Evolutionary conservation across 331 rosid genomes (phyloP), one percentile per base, ranked within the genome.

Genomic region (Pyrus hybrid): DNA sequence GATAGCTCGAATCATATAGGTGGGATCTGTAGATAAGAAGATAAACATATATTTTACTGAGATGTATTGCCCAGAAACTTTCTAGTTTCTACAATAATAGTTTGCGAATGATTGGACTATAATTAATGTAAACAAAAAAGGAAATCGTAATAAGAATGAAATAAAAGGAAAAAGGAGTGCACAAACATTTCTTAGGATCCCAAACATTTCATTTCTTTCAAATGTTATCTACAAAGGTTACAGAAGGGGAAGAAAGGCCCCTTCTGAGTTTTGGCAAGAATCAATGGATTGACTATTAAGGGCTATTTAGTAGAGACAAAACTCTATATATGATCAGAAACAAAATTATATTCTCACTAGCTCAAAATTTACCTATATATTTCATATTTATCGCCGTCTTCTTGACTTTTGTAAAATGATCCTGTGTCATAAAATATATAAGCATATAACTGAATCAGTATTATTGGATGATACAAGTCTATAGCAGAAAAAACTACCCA

Each of bases 1-100:
- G 81, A 94, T 83, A 51, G 98, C 98, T 80, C 97, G 93, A 86
- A 93, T 90, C 98, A 93, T 93, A 79, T 93, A 93, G 14, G 98
- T 93, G 35, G 98, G 98, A 87, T 94, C 98, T 94, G 82, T 69
- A 62, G 21, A 71, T 78, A 63, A 70, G 76, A 56, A 79, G 54
- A 68, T 7, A 54, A 68, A 28, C 5, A 41, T 2, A 32, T 61
- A 45, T 22, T 28, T 33, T 41, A 57, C 43, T 70, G 35, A 57
- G 10, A 30, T 3, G 32, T 21, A 56, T 65, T 13, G 6, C 16
- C 67, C 33, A 56, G 23, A 32, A 64, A 73, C 26, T 29, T 71
- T 22, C 18, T n/a, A 73, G 22, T 35, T 71, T 22, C 18, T n/a
- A 68, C n/a, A 68, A 22, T 21, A 3, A 16, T 29, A 1, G 13